A percentile compares a stretch with the other conserved stretches of the same genome.
phyloP scores from a whole-genome alignment of 2,329 filamentous ascomycete genomes.

The Dryadomyces quercus-mongolicae region DNA sequence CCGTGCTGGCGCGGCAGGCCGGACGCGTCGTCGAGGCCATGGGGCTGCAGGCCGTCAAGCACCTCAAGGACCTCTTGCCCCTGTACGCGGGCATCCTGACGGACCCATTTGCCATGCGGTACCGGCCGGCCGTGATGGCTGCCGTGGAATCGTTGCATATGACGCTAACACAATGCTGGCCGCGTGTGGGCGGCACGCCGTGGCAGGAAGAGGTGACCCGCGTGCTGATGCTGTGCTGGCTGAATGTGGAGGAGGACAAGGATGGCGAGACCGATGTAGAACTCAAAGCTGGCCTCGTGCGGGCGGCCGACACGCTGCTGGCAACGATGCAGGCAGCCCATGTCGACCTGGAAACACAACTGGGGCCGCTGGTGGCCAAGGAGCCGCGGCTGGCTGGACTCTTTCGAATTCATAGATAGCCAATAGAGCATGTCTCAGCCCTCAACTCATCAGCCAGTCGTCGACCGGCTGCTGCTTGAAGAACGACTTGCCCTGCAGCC shows the following conservation, averaged over 20 bases:
- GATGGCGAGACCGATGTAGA: slow-evolving; percentile 7
- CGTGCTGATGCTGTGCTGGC: slow-evolving; percentile 50
- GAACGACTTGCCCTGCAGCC: slow-evolving; percentile 86
- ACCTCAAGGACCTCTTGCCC: slow-evolving; percentile 58
- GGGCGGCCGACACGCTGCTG: slow-evolving; percentile 21
- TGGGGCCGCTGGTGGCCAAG: slow-evolving; percentile 23
- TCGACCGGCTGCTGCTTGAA: slow-evolving; percentile 76
- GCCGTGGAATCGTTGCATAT: slow-evolving; percentile 41
- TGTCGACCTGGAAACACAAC: slow-evolving; percentile 15
- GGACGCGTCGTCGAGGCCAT: slow-evolving; percentile 38
- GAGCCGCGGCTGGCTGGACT: slow-evolving; percentile 22
- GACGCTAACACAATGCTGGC: slow-evolving; percentile 55
- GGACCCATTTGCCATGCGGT: slow-evolving; percentile 52
- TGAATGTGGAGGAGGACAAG: slow-evolving; percentile 32
- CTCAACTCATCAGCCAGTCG: slow-evolving; percentile 15
- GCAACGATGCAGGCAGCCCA: slow-evolving; percentile 18
- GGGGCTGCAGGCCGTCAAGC: slow-evolving; percentile 51
- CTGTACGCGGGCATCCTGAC: slow-evolving; percentile 52
- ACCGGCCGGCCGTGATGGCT: slow-evolving; percentile 39
- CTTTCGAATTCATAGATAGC: slow-evolving; percentile 15
- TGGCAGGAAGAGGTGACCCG: slow-evolving; percentile 54
- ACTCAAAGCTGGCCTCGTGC: slow-evolving; percentile 22
- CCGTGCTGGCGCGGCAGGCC: slow-evolving; percentile 41
- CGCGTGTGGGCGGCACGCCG: slow-evolving; percentile 40
- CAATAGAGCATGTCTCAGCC: background rate